These are phyloP conservation scores for Favolaschia claudopus DNA, from an alignment of 768 basidiomycete species.

Conservation along the genomic window DNA sequence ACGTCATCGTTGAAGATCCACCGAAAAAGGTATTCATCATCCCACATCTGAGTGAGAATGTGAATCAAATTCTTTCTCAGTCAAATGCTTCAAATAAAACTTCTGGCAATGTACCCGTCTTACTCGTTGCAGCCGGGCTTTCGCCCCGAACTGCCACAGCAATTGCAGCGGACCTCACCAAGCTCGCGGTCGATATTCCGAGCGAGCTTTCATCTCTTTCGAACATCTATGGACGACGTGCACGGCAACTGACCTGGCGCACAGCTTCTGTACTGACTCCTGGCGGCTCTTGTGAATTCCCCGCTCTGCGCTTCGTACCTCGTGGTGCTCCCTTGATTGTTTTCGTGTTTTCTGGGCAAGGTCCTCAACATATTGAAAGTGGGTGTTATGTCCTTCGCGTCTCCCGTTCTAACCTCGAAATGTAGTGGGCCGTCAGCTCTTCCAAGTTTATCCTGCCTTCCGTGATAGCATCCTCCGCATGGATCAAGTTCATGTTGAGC, in stretches of 20 bases:
- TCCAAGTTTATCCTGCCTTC: conserved; percentile 43
- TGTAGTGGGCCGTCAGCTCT: conserved; percentile 49
- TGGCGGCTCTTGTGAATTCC: conserved; percentile 25
- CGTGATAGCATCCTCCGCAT: conserved; percentile 45
- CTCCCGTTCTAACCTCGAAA: not conserved
- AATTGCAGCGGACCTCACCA: conserved; percentile 13
- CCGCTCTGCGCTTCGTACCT: conserved; percentile 37
- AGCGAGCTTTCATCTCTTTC: conserved; percentile 11
- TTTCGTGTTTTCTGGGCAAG: conserved; percentile 49
- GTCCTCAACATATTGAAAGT: conserved; percentile 47
- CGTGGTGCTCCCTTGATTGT: conserved; percentile 38
- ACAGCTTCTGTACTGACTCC: conserved; percentile 30
- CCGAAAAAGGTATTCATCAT: too few relatives aligned
- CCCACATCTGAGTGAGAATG: too few relatives aligned
- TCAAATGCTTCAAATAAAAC: too few relatives aligned
- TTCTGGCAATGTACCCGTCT: conserved; percentile 26
- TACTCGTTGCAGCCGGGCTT: conserved; percentile 47
- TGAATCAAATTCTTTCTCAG: too few relatives aligned
- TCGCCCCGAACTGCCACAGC: conserved; percentile 39
- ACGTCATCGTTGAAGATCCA: conserved; percentile 46
- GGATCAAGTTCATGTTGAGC: conserved; percentile 40
- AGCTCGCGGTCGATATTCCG: not conserved
- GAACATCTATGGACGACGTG: conserved; percentile 35
- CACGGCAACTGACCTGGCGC: conserved; percentile 43
- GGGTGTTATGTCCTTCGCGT: conserved; percentile 15